Evolutionary conservation across 176 grass and related monocot genomes (phyloP).

Genomic region (Hordeum vulgare): MorexV3_pseudomolecules_assembly NC_058523.1:340519715-340520214

Average conservation of each 20-base stretch:
- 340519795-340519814: background rate
- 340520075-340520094: background rate
- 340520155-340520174: background rate
- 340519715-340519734: background rate
- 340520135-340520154: background rate
- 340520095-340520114: background rate
- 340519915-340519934: background rate
- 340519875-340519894: constrained; percentile 22
- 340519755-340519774: background rate
- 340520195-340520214: background rate
- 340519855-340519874: background rate
- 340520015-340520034: background rate
- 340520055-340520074: background rate
- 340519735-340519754: background rate
- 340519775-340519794: background rate
- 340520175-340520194: background rate
- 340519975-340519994: background rate
- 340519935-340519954: background rate
- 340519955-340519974: background rate
- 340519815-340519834: background rate
- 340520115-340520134: background rate
- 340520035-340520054: background rate
- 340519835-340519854: background rate
- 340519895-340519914: constrained; percentile 10
- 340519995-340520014: background rate